Conservation (phyloP, 306 rosid species). For the Carpinus fangiana region DNA sequence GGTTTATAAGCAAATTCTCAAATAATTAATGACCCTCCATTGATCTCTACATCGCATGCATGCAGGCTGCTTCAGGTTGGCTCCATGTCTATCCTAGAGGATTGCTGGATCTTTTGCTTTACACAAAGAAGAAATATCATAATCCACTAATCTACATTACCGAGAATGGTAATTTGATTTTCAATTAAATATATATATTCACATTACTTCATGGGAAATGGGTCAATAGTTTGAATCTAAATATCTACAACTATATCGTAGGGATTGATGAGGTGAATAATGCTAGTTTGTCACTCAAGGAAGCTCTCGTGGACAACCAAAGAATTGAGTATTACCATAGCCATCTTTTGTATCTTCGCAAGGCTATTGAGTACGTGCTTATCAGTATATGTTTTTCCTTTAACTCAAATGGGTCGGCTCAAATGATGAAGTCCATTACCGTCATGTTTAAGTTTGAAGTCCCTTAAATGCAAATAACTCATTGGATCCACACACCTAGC, state of each 20-base stretch:
- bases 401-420: too few species aligned
- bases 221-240: neutral
- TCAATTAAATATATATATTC: neutral
- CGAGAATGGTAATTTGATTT: slow-evolving; percentile 56
- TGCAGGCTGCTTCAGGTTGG: slow-evolving; percentile 51
- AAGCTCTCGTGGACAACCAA: slow-evolving; percentile 29
- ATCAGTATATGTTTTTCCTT: too few species aligned
- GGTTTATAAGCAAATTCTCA: neutral
- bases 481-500: too few species aligned
- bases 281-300: slow-evolving; percentile 36
- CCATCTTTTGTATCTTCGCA: slow-evolving; percentile 46
- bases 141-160: slow-evolving; percentile 62
- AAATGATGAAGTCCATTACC: too few species aligned
- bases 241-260: slow-evolving; percentile 14
- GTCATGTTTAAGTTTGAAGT: too few species aligned
- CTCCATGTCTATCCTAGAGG: slow-evolving; percentile 60
- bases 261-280: slow-evolving; percentile 59
- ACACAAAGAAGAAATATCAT: slow-evolving; percentile 48
- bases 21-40: neutral
- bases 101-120: slow-evolving; percentile 42
- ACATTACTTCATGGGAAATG: neutral
- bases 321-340: slow-evolving; percentile 45
- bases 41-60: neutral
- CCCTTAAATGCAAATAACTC: too few species aligned
- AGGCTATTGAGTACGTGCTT: slow-evolving; percentile 54